A percentile compares a stretch with the other conserved stretches of the same genome.
phyloP scores from a whole-genome alignment of 192 early-diverging fungal genomes.

The Coemansia reversa region DNA sequence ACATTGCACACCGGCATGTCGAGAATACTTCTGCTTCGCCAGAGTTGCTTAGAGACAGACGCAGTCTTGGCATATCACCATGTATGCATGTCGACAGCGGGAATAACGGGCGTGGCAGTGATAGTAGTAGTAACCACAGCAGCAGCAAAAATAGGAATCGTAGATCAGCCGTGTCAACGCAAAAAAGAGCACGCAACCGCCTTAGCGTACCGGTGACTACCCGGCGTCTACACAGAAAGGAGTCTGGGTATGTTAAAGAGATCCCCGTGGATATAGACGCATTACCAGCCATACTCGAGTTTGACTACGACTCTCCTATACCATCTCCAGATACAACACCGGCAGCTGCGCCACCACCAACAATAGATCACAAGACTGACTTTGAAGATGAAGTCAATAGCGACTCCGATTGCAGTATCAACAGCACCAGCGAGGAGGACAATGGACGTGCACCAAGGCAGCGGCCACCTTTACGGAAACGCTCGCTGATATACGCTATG shows the following conservation, averaged over 20 bases:
- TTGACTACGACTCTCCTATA: constrained; percentile 6
- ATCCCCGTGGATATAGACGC: neutral
- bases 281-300: constrained; percentile 12
- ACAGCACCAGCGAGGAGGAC: neutral
- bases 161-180: neutral
- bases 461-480: constrained; percentile 38
- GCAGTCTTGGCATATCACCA: constrained; percentile 7
- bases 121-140: neutral
- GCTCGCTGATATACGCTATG: constrained; percentile 52
- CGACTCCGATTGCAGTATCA: neutral
- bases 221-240: constrained; percentile 9
- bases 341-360: constrained; percentile 5
- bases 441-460: neutral
- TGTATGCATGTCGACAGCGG: neutral
- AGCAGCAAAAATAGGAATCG: neutral
- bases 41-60: neutral
- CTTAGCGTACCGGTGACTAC: constrained; percentile 7
- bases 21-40: too few species aligned
- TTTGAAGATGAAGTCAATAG: neutral
- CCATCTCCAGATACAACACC: neutral
- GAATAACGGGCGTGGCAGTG: neutral
- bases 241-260: neutral
- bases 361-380: neutral
- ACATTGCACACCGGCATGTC: neutral
- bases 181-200: neutral